Evolutionary conservation across 441 rosid genomes (phyloP).

Genomic region (Theobroma grandiflorum): DNA sequence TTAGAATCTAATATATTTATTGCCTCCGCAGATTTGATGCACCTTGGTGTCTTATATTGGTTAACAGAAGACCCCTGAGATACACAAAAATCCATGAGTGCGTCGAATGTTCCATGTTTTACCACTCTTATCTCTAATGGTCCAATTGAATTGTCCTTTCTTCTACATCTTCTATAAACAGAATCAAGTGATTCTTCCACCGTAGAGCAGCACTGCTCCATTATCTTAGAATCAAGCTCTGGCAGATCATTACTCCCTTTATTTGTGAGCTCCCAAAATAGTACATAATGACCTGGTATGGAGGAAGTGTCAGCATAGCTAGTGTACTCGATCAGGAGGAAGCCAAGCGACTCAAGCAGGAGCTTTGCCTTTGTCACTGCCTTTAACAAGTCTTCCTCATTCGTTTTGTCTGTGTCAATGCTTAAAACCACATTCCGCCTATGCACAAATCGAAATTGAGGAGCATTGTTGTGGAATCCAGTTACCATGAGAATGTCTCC

Average conservation of each 20-base stretch:
- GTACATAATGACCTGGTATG: slow-evolving; percentile 87
- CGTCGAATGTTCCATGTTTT: slow-evolving; percentile 71
- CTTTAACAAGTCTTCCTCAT: slow-evolving; percentile 80
- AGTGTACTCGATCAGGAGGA: slow-evolving; percentile 77
- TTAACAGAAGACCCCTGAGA: slow-evolving; percentile 87
- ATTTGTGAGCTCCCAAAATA: slow-evolving; percentile 82
- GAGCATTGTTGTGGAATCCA: slow-evolving; percentile 78
- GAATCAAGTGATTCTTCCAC: slow-evolving; percentile 85
- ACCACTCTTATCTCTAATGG: slow-evolving; percentile 87
- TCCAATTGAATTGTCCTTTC: slow-evolving; percentile 78
- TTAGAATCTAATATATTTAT: slow-evolving; percentile 69
- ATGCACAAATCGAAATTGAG: slow-evolving; percentile 81
- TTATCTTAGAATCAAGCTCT: slow-evolving; percentile 47
- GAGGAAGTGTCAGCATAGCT: slow-evolving; percentile 79
- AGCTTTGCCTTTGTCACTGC: slow-evolving; percentile 75
- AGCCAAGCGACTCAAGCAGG: slow-evolving; percentile 63
- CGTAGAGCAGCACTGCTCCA: slow-evolving; percentile 77
- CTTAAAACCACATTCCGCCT: slow-evolving; percentile 79
- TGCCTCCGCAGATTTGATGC: slow-evolving; percentile 70
- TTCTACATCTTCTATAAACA: slow-evolving; percentile 82
- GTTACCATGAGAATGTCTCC: slow-evolving; percentile 88
- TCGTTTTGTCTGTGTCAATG: slow-evolving; percentile 88
- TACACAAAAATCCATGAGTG: slow-evolving; percentile 80
- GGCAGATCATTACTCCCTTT: slow-evolving; percentile 46
- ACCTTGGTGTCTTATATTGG: slow-evolving; percentile 93